Evolutionary conservation across 345 rosid species (phyloP).

Genomic region (Ricinus communis): DNA sequence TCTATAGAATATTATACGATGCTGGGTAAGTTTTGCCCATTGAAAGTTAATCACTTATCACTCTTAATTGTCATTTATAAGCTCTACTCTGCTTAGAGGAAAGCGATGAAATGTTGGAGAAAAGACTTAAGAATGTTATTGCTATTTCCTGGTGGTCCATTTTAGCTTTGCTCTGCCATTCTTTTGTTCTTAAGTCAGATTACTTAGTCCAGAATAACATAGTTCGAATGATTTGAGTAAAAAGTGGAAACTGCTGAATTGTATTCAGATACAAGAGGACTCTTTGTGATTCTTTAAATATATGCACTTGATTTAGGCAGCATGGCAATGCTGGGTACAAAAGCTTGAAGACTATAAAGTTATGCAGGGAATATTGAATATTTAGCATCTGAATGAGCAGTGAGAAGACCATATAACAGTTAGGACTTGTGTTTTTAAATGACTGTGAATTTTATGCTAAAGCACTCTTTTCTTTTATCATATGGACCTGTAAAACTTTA

Average conservation of each 20-base stretch:
- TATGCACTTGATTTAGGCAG: neutral
- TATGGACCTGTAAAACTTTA: too few species aligned
- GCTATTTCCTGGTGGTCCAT: neutral
- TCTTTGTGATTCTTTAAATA: neutral
- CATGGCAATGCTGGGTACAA: neutral
- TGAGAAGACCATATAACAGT: too few species aligned
- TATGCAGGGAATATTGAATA: neutral
- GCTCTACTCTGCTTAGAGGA: neutral
- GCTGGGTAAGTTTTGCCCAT: neutral
- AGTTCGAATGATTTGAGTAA: neutral
- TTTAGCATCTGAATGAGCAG: too few species aligned
- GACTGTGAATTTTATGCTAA: too few species aligned
- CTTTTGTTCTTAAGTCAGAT: neutral
- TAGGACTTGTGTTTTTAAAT: too few species aligned
- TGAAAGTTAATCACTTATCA: neutral
- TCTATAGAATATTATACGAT: conserved; percentile 6
- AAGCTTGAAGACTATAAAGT: neutral
- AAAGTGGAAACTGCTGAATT: too few species aligned
- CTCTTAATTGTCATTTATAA: neutral
- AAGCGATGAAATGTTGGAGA: conserved; percentile 1
- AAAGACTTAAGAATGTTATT: too few species aligned
- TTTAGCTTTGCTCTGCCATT: neutral
- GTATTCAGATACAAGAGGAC: too few species aligned
- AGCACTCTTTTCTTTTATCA: too few species aligned
- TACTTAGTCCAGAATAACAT: neutral